Base-by-base conservation (phyloP, 2,329 filamentous ascomycete genomes). In the Ceratocystis eucalypticola region DNA sequence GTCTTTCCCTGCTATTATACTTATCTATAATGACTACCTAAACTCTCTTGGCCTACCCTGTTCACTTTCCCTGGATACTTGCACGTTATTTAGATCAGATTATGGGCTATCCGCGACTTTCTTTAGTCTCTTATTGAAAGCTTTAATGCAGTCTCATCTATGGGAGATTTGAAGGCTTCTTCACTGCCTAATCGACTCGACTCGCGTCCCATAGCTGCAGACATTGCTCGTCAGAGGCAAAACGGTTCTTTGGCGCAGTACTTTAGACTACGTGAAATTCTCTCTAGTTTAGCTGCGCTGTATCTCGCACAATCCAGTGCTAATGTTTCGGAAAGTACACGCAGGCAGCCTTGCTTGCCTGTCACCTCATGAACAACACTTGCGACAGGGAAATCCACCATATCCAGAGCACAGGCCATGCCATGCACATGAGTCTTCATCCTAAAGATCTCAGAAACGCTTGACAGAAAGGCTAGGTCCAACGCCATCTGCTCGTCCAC, bases 311-410 rank as follows among this genome's bases (percentile, higher is more conserved):
- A 74, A 48, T 78, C 88, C 66, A 82, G 79, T 87, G 82, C 0
- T 90, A 86, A 0, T 92, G 88, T 72, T 86, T 94, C 70, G 90
- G 94, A 75, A 93, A 92, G 77, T 86, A 93, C 72, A 88, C 88
- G 53, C 81, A 89, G 5, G 3, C 37, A 41, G 89, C 87, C 0
- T 80, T 95, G 0, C 94, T 93, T 74, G 82, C 87, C 0, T 78
- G 77, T 2, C 78, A 82, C 63, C 86, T 87, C 0, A 78, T 87
- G 69, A 87, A 87, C 72, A 82, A 83, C 37, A 89, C 85, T 10
- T 90, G 87, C 71, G 83, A 87, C 70, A 89, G 89, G n/a, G 91
- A 95, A 75, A 82, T 95, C 55, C 88, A 84, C 71, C 91, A 96
- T 74, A 84, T 90, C 10, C 91, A 95, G 75, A 83, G 86, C 62